Evolutionary conservation across 805 yeast genomes (phyloP), one percentile per base, ranked within the genome.

Genomic region (Cyberlindnera samutprakarnensis): DNA sequence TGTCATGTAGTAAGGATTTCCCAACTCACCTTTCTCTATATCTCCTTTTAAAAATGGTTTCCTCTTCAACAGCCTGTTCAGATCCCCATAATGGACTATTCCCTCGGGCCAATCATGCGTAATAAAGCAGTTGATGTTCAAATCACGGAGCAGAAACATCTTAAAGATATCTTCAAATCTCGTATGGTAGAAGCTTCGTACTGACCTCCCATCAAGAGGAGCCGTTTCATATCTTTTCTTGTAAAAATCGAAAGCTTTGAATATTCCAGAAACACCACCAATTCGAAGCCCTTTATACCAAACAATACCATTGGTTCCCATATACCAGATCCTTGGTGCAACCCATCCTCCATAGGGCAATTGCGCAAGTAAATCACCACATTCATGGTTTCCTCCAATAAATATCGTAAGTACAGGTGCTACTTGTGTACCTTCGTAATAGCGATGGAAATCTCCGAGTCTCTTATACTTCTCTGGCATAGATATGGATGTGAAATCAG

Each of bases 41-140:
- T 90, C 97, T 2, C 48, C 46, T 37, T 58, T 62, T 53, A 92
- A 83, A 47, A 67, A 81, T 0, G 81, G 84, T 52, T 92, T 92
- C 10, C 46, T 42, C 18, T 50, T 47, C 16, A 90, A 46, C 9
- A 92, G 58, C 16, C 44, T 36, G 0, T 53, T 41, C n/a, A 63
- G 13, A 45, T 82, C 54, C 0, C 96, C 97, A 53, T 70, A 58
- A 5, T 72, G 57, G 26, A 69, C 80, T 8, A 88, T 76, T 4
- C 82, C 84, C 25, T 66, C 76, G 0, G 98, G 98, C 98, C 98
- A 92, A 60, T 92, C 98, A 56, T 92, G 98, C 20, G 84, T 72
- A 32, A 90, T 38, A 51, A 80, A 64, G 1, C 87, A 51, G 43
- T 84, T 82, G 6, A 74, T 28, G 13, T 43, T 31, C 39, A 39